A percentile compares a stretch with the other conserved stretches of the same genome.
Conservation (phyloP, 495 filamentous ascomycete genomes). For the Penicillium herquei region DNA sequence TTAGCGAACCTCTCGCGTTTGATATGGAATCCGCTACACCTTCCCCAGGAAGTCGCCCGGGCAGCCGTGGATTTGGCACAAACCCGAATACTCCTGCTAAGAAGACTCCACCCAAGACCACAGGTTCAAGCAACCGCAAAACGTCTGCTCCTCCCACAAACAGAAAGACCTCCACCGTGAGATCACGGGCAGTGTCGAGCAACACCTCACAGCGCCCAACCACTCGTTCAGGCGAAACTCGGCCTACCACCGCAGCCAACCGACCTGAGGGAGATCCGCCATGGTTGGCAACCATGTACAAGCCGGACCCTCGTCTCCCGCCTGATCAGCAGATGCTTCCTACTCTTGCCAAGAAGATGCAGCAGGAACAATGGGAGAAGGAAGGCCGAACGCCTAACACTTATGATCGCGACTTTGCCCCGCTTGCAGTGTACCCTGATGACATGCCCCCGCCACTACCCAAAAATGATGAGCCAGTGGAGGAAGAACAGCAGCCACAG, state of each 20-base stretch:
- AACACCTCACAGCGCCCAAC: slow-evolving; percentile 55
- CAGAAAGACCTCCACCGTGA: slow-evolving; percentile 33
- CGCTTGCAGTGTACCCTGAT: slow-evolving; percentile 61
- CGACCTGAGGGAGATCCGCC: slow-evolving; percentile 92
- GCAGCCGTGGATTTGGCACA: slow-evolving; percentile 34
- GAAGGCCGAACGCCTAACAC: slow-evolving; percentile 79
- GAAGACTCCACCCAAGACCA: slow-evolving; percentile 41
- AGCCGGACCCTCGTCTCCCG: slow-evolving; percentile 89
- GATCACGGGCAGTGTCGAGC: slow-evolving; percentile 37
- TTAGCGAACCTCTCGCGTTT: slow-evolving; percentile 66
- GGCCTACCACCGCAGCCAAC: slow-evolving; percentile 60
- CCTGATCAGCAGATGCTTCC: slow-evolving; percentile 95
- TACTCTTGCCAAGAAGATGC: slow-evolving; percentile 85
- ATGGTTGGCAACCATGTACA: slow-evolving; percentile 93
- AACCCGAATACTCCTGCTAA: slow-evolving; percentile 34
- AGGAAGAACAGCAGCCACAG: slow-evolving; percentile 2
- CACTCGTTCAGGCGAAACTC: slow-evolving; percentile 59
- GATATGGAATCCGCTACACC: slow-evolving; percentile 52
- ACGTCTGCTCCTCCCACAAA: slow-evolving; percentile 39
- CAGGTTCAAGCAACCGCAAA: slow-evolving; percentile 43
- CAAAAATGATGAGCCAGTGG: slow-evolving; percentile 24
- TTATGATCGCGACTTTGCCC: slow-evolving; percentile 81
- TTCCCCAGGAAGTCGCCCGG: slow-evolving; percentile 42
- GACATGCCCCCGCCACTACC: slow-evolving; percentile 23
- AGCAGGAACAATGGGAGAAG: slow-evolving; percentile 92